These are phyloP conservation scores for Martensiomyces pterosporus DNA, from an alignment of 192 early-diverging fungal genomes.

Conservation along the genomic window DNA sequence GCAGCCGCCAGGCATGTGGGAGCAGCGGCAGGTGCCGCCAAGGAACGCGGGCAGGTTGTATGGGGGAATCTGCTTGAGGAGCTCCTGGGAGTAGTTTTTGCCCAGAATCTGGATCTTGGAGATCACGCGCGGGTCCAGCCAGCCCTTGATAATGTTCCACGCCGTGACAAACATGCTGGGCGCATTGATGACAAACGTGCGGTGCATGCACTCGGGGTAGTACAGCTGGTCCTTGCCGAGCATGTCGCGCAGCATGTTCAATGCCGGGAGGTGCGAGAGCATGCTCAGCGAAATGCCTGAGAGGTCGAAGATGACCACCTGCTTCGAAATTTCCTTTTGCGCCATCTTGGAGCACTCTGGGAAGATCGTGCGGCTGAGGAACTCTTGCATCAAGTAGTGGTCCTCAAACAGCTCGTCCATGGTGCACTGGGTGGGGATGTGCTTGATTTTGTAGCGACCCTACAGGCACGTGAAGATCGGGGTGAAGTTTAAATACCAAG, in stretches of 20 bases:
- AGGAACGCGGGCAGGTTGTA: constrained; percentile 68
- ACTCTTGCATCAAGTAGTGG: constrained; percentile 69
- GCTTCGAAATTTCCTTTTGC: constrained; percentile 67
- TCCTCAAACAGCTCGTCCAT: constrained; percentile 61
- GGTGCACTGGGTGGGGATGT: constrained; percentile 57
- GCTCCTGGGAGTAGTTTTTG: constrained; percentile 52
- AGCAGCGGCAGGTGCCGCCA: constrained; percentile 68
- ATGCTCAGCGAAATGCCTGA: constrained; percentile 75
- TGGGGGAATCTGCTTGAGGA: constrained; percentile 61
- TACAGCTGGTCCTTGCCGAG: constrained; percentile 85
- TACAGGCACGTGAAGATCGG: no score
- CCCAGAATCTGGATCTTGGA: constrained; percentile 56
- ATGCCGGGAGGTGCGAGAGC: constrained; percentile 60
- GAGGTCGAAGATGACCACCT: constrained; percentile 88
- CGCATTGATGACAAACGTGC: constrained; percentile 91
- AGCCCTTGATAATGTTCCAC: constrained; percentile 73
- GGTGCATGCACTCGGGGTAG: constrained; percentile 91
- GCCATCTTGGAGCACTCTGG: constrained; percentile 72
- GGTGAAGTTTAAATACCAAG: no score
- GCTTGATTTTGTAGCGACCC: constrained; percentile 67
- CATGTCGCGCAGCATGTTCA: constrained; percentile 67
- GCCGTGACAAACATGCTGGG: constrained; percentile 82
- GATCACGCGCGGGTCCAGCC: constrained; percentile 72
- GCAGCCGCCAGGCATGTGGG: constrained; percentile 70
- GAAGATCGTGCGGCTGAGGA: constrained; percentile 65